A percentile compares a stretch with the other conserved stretches of the same genome.
phyloP scores from a whole-genome alignment of 2,329 filamentous ascomycete species.

The Hypocreales sp. region DNA sequence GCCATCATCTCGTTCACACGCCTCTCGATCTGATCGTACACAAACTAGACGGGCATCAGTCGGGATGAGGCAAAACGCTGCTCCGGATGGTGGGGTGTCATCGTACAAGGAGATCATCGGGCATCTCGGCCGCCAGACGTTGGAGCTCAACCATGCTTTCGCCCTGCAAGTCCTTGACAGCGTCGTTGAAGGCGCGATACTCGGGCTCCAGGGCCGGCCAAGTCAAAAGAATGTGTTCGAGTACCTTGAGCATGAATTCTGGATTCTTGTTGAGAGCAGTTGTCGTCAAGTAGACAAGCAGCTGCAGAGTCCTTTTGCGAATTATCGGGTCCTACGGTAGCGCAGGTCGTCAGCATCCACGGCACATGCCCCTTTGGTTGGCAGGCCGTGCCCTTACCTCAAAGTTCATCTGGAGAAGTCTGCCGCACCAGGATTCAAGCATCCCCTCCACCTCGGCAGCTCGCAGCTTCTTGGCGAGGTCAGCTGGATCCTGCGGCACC shows the following conservation, averaged over 20 bases:
- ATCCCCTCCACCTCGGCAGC: constrained; percentile 43
- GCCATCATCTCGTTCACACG: constrained; percentile 70
- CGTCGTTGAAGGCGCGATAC: constrained; percentile 63
- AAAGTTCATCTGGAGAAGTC: constrained; percentile 54
- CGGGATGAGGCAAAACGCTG: too few relatives aligned
- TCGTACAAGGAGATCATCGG: constrained; percentile 67
- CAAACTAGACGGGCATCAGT: too few relatives aligned
- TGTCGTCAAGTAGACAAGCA: constrained; percentile 74
- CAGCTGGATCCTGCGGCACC: too few relatives aligned
- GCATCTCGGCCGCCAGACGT: constrained; percentile 76
- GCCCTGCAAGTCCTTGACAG: constrained; percentile 75
- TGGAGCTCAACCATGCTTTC: constrained; percentile 80
- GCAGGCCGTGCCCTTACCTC: constrained; percentile 41
- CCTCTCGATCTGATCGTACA: constrained; percentile 74
- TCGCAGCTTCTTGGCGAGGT: constrained; percentile 26
- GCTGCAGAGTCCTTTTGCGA: constrained; percentile 63
- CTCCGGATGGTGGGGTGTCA: too few relatives aligned
- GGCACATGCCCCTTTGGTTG: too few relatives aligned
- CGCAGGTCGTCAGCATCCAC: neutral
- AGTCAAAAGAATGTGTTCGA: constrained; percentile 81
- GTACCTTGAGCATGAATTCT: constrained; percentile 71
- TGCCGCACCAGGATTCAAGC: constrained; percentile 58
- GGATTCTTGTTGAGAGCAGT: constrained; percentile 63
- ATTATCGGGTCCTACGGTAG: constrained; percentile 56
- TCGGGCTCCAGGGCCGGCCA: constrained; percentile 59